Evolutionary conservation across 352 stramenopile genomes (phyloP), one percentile per base, ranked within the genome.

Genomic region (Pythium sukuiense): DNA sequence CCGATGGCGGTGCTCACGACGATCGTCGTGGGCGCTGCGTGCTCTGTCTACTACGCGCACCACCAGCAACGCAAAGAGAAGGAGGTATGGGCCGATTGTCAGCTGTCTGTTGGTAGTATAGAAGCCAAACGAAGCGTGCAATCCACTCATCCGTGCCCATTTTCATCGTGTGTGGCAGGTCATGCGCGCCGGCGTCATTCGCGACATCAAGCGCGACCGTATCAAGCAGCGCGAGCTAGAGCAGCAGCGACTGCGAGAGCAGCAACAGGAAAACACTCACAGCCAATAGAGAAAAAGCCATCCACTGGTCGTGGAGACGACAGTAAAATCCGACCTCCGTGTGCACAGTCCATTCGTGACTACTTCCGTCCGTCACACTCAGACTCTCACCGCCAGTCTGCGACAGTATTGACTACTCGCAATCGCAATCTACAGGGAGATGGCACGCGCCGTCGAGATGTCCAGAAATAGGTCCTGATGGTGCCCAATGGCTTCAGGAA

Each of bases 161-260:
- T 1, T 58, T 11, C 14, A 20, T 67, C 1, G 7, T 35, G 6
- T 11, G 26, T 20, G 26, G 2, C 30, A 73, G 66, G 60, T 69
- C 41, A 93, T 93, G 85, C 80, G 83, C 27, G 80, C 83, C 20
- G 85, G 85, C 6, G 85, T 93, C 50, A 89, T 92, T 56, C 87
- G 87, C 59, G 85, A 93, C 69, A 93, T 93, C 61, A 87, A 83
- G 63, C 81, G 85, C 20, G 83, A 90, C 56, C 81, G 85, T 12
- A 56, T 84, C 48, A 85, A 81, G 67, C 77, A 69, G 50, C 73
- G 70, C 16, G 74, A 83, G 61, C 72, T 84, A 9, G 59, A 78
- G 71, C 66, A 83, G 26, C 66, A 79, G 27, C 57, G 48, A 41
- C 20, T 71, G 11, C 65, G 65, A 60, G 49, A 76, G 16, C 14